Evolutionary conservation across 495 filamentous ascomycete species (phyloP).

Genomic region (Rhypophila decipiens): DNA sequence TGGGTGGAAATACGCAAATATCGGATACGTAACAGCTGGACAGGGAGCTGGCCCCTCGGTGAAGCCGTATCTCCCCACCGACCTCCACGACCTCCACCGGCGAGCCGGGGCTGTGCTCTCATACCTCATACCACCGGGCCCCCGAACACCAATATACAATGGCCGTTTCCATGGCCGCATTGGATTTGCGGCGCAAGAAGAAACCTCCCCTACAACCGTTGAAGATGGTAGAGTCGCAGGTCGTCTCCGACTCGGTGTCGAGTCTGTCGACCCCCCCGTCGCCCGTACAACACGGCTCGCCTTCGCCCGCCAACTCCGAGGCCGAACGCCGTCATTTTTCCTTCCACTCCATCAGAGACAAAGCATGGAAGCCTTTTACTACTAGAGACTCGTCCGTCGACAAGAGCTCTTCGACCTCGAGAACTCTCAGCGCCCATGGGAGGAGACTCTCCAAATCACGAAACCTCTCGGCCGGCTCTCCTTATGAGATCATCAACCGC

Average conservation of each 20-base stretch:
- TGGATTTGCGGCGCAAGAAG: constrained; percentile 10
- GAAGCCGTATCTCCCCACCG: too few species aligned
- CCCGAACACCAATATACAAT: not conserved
- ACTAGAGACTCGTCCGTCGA: constrained; percentile 8
- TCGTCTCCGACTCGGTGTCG: too few species aligned
- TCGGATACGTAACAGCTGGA: too few species aligned
- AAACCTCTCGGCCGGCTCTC: constrained; percentile 12
- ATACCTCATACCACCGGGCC: not conserved
- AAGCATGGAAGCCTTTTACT: constrained; percentile 17
- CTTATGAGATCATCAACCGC: constrained; percentile 11
- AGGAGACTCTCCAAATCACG: constrained; percentile 23
- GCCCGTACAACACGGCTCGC: constrained; percentile 18
- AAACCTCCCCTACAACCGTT: constrained; percentile 3
- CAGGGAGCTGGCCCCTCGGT: too few species aligned
- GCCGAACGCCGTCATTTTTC: constrained; percentile 20
- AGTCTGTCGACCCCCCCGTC: constrained; percentile 4
- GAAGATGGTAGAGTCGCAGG: constrained; percentile 11
- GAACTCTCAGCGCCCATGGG: constrained; percentile 6
- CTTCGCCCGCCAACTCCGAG: constrained; percentile 22
- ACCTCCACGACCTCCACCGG: too few species aligned
- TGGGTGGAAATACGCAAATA: too few species aligned
- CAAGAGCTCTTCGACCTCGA: not conserved
- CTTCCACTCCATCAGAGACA: constrained; percentile 17
- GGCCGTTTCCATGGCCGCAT: constrained; percentile 1
- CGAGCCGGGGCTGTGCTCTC: too few species aligned